Evolutionary conservation across 495 filamentous ascomycete species (phyloP), one percentile per base, ranked within the genome.

Genomic region (Darksidea phi): DNA sequence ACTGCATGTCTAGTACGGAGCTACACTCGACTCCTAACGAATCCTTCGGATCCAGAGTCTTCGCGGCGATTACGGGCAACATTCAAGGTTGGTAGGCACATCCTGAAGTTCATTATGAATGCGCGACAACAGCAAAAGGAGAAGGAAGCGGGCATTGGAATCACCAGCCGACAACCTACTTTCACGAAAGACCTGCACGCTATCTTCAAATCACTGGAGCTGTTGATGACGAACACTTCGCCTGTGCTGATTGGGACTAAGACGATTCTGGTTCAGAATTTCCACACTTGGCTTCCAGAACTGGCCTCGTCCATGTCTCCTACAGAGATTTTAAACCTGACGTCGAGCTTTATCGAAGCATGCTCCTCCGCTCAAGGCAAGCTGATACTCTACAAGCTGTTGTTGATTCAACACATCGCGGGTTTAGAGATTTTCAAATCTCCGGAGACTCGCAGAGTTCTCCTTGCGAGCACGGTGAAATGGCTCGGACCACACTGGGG

Each of bases 401-500:
- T 97, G 7, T 79, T 97, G 13, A 93, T 97, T 63, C 87, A 95
- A 69, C 91, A 95, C 70, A 89, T 94, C 69, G 89, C 88, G 4
- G 85, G 86, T 45, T 75, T 92, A 11, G 85, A 87, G 20, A 76
- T 95, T 18, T 96, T 97, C 74, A 80, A 86, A 37, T 78, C 86
- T 8, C 84, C 86, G 0, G 86, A 91, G 58, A 86, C 92, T 63
- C 80, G 87, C 55, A 80, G 82, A 26, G 84, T 81, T 21, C 75
- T 97, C 52, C 86, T 87, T 57, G 82, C 86, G 38, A 94, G 91
- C 67, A 97, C 90, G 18, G 84, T 92, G 36, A 77, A 86, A 63
- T 99, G 94, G 94, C 82, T 99, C 66, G 88, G 86, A 1, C 93
- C 93, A 7, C 90, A 97, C 74, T 99, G 94, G 94, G 94, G 94